Evolutionary conservation across 257 asterid genomes (phyloP).

Genomic region (Fraxinus excelsior): DNA sequence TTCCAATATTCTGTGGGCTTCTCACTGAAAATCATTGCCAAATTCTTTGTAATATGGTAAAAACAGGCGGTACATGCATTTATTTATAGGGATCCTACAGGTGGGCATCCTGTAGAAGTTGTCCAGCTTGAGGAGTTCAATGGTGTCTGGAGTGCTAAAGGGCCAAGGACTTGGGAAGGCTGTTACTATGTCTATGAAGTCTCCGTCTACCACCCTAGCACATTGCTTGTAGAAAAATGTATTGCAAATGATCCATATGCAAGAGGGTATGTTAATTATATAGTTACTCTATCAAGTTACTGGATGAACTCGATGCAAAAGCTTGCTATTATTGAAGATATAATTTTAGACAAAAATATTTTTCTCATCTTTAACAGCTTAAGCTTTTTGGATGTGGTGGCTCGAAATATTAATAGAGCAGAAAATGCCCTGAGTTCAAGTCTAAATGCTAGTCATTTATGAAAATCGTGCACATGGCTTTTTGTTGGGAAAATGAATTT

Average conservation of each 20-base stretch:
- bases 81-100: constrained; percentile 59
- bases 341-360: background rate
- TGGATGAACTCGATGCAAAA: background rate
- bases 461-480: constrained; percentile 11
- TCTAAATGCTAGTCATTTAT: background rate
- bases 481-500: background rate
- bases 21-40: constrained; percentile 17
- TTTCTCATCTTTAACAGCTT: background rate
- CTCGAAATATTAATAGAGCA: background rate
- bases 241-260: constrained; percentile 92
- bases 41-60: constrained; percentile 24
- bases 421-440: background rate
- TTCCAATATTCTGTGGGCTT: constrained; percentile 18
- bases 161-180: constrained; percentile 83
- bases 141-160: constrained; percentile 84
- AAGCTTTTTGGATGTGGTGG: background rate
- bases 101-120: constrained; percentile 52
- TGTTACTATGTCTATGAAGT: constrained; percentile 92
- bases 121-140: constrained; percentile 67
- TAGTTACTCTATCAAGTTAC: background rate
- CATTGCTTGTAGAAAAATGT: constrained; percentile 72
- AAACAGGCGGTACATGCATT: constrained; percentile 65
- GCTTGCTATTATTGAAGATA: background rate
- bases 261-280: constrained; percentile 63
- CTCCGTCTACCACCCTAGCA: constrained; percentile 82